A percentile compares a stretch with the other conserved stretches of the same genome.
Conservation (phyloP, 345 rosid species). For the Erucastrum elatum region DNA sequence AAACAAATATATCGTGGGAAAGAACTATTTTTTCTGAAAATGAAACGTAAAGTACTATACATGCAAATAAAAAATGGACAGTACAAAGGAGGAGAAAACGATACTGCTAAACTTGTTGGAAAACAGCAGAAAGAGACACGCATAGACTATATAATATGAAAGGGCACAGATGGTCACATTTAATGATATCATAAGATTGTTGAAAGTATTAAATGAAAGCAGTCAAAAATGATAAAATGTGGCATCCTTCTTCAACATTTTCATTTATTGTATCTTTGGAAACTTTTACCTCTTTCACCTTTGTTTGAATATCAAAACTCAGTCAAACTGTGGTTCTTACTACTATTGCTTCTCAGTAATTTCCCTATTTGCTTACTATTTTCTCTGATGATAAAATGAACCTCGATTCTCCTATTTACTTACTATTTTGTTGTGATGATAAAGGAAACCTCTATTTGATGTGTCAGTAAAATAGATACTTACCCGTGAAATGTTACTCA, state of each 20-base stretch:
- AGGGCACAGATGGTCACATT: constrained; percentile 27
- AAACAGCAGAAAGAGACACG: background rate
- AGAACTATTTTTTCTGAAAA: background rate
- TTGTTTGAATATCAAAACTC: background rate
- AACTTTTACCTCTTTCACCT: background rate
- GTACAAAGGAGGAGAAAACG: constrained; percentile 25
- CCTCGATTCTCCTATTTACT: constrained; percentile 8
- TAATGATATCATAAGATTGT: constrained; percentile 31
- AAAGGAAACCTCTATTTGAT: constrained; percentile 7
- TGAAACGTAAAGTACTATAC: constrained; percentile 13
- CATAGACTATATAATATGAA: constrained; percentile 1
- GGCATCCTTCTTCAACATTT: background rate
- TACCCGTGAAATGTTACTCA: constrained; percentile 24
- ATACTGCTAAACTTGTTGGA: constrained; percentile 9
- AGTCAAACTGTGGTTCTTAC: constrained; percentile 33
- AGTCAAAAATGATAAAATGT: constrained; percentile 21
- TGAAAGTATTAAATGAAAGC: constrained; percentile 31
- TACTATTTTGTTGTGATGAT: constrained; percentile 26
- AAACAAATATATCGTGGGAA: background rate
- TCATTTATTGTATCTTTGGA: constrained; percentile 28
- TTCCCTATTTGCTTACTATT: constrained; percentile 29
- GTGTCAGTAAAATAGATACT: constrained; percentile 38
- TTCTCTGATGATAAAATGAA: constrained; percentile 27
- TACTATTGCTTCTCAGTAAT: constrained; percentile 32
- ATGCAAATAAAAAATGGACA: constrained; percentile 14